Conservation (phyloP, 345 rosid genomes). For the Xanthoceras sorbifolium region DNA sequence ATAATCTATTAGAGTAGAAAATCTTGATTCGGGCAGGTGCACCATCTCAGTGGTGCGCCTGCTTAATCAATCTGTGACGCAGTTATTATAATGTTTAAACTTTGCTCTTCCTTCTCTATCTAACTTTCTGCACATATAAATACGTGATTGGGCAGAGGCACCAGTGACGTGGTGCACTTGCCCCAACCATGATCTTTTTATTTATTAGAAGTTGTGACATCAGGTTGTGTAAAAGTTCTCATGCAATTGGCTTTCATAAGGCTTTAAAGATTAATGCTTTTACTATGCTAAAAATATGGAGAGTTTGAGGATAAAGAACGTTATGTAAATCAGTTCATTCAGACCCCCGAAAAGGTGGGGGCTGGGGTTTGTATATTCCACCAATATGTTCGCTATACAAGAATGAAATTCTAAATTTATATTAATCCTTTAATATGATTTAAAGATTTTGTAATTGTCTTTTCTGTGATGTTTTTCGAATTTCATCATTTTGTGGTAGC, state of each 20-base stretch:
- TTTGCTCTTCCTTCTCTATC: too few species aligned
- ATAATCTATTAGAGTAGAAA: constrained; percentile 3
- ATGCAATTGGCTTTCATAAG: not conserved
- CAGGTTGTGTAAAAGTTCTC: not conserved
- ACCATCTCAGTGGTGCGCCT: too few species aligned
- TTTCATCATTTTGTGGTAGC: not conserved
- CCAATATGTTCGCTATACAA: not conserved
- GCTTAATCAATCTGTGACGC: too few species aligned
- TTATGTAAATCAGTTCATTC: not conserved
- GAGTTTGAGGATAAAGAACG: not conserved
- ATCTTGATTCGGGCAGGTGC: too few species aligned
- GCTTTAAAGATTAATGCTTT: not conserved
- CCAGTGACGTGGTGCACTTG: too few species aligned
- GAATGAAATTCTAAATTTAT: not conserved
- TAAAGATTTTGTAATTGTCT: not conserved
- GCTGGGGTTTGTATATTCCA: not conserved
- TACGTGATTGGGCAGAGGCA: too few species aligned
- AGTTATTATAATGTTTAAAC: too few species aligned
- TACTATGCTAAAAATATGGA: not conserved
- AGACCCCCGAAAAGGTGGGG: not conserved
- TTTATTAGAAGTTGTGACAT: not conserved
- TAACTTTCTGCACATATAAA: too few species aligned
- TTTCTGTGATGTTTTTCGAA: not conserved
- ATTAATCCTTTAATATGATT: not conserved
- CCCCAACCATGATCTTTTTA: too few species aligned